Evolutionary conservation across 345 rosid genomes (phyloP), one percentile per base, ranked within the genome.

Genomic region (Isatis tinctoria): DNA sequence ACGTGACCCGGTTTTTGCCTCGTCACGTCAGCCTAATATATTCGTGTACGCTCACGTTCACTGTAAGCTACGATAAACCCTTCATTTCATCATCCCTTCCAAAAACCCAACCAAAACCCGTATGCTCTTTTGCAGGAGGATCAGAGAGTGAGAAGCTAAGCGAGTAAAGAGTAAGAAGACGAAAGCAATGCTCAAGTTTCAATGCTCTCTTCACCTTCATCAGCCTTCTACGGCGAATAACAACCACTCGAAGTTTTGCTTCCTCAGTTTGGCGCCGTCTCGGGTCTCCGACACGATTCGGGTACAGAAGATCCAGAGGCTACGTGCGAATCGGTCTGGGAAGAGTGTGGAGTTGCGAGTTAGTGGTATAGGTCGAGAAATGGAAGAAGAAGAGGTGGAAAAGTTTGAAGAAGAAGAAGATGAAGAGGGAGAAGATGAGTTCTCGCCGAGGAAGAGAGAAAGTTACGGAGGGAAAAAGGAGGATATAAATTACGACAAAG

Each of bases 401-500:
- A 74, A 59, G 3, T 67, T 24, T 0, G 82, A 62, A 10, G 81
- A 59, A 10, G 81, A 73, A 3, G 75, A 77, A 8, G 78, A 44
- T 1, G 76, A 79, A 22, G 79, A 47, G 1, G 85, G 14, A 22
- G 78, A 76, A 32, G 82, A 72, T 11, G 76, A 68, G 27, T 80
- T 59, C n/a, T 60, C 70, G 18, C 49, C 76, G 49, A 74, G 68
- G 35, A 36, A 65, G 56, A 60, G 72, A 59, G 65, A 75, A 13
- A 75, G 74, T 24, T 86, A 72, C 44, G 45, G 82, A 69, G 86
- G 88, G 41, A 78, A 82, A 30, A 81, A 77, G 56, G 85, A 82
- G 4, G 86, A 84, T 30, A 84, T 73, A 22, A 82, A 86, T 56
- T 90, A 83, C 71, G 98, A 94, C 53, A 90, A 76, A 72, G 92